Percentiles rank a stretch among this genome's conserved stretches.
Evolutionary conservation across 176 grass and related monocot species (phyloP).

Genomic region (Musa acuminata): DNA sequence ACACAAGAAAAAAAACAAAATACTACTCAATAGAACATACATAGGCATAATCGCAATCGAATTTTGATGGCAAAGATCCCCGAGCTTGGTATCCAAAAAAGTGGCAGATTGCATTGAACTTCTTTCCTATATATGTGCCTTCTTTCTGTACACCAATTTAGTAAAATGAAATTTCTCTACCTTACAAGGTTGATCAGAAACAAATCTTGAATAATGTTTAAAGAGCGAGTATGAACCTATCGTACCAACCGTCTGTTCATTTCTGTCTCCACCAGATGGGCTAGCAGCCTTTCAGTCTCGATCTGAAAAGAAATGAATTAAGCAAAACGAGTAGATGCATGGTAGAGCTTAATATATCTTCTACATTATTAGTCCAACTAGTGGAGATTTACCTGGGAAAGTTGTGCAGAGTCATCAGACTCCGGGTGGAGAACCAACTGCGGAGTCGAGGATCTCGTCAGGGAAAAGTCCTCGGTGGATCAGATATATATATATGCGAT

Average conservation of each 20-base stretch:
- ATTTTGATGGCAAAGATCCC: constrained; percentile 90
- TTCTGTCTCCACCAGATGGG: constrained; percentile 88
- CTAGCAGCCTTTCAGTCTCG: constrained; percentile 97
- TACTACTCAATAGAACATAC: constrained; percentile 21
- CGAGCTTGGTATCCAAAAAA: constrained; percentile 99
- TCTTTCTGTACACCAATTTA: constrained; percentile 46
- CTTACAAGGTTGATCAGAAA: too few species aligned
- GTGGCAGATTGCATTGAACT: constrained; percentile 97
- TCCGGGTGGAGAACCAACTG: constrained; percentile 89
- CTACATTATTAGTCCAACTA: constrained; percentile 3
- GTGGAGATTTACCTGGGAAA: constrained; percentile 68
- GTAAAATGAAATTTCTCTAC: too few species aligned
- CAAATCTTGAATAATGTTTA: too few species aligned
- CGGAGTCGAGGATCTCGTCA: too few species aligned
- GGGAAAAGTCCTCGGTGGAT: too few species aligned
- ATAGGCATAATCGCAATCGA: constrained; percentile 98
- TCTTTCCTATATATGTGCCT: constrained; percentile 95
- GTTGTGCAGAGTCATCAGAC: constrained; percentile 95
- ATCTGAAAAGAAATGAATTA: constrained; percentile 44
- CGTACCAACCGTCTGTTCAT: constrained; percentile 83
- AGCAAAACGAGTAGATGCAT: constrained; percentile 6
- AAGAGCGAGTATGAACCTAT: not conserved
- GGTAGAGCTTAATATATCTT: not conserved
- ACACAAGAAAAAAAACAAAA: too few species aligned
- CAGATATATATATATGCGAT: too few species aligned